A percentile compares a stretch with the other conserved stretches of the same genome.
These are phyloP conservation scores for Lenzites betulinus DNA, from an alignment of 768 basidiomycete species.

Conservation along the genomic window DNA sequence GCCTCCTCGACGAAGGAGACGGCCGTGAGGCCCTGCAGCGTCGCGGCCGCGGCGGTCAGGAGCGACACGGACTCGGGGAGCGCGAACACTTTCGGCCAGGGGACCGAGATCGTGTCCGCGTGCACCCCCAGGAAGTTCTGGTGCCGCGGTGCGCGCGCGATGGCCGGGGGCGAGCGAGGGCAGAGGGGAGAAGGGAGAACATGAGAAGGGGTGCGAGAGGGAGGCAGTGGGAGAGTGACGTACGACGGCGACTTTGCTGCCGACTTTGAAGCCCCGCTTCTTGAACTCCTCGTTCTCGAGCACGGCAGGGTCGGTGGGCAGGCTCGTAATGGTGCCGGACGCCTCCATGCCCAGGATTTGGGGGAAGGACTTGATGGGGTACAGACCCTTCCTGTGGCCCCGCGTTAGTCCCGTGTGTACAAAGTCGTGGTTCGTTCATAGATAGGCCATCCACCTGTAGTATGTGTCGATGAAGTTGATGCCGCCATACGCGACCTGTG, in stretches of 20 bases:
- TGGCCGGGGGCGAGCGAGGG: not conserved
- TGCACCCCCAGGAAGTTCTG: conserved; percentile 45
- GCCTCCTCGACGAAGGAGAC: conserved; percentile 81
- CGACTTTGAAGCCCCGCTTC: conserved; percentile 62
- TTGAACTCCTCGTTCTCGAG: conserved; percentile 64
- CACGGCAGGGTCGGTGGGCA: conserved; percentile 68
- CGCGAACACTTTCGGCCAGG: conserved; percentile 62
- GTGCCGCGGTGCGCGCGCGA: not conserved
- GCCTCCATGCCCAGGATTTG: conserved; percentile 76
- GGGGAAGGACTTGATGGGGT: conserved; percentile 59
- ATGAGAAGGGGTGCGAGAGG: not conserved
- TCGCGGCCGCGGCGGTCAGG: conserved; percentile 62
- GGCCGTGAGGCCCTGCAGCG: conserved; percentile 80
- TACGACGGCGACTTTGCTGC: conserved; percentile 75
- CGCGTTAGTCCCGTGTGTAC: not conserved
- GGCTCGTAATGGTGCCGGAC: conserved; percentile 70
- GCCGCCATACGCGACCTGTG: conserved; percentile 70
- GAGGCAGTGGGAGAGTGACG: not conserved
- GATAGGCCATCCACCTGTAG: conserved; percentile 55
- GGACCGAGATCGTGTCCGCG: conserved; percentile 71
- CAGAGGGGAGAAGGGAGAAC: not conserved
- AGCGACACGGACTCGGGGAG: conserved; percentile 65
- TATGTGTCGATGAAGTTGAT: conserved; percentile 92
- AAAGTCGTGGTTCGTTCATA: not conserved
- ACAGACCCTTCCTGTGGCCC: conserved; percentile 57